Base-by-base conservation (phyloP, 352 stramenopile species). In the Plasmopara viticola region DNA sequence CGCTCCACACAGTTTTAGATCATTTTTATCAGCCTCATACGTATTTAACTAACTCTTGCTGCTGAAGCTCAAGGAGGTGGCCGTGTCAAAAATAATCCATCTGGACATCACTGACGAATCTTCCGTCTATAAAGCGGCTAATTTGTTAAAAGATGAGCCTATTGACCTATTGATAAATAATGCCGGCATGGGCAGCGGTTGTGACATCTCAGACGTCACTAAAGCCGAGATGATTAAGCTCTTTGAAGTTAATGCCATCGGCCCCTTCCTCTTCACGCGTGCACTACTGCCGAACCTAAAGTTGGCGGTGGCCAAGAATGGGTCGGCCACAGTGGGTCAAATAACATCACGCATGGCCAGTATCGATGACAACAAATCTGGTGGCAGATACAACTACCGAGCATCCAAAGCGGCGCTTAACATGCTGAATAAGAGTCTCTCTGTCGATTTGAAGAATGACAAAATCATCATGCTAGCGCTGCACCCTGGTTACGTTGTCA, bases 341-440 rank as follows among this genome's bases (percentile, higher is more conserved):
- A 33, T 89, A 30, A 67, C 66, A 29, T 84, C 72, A 6, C 45
- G 50, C 6, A 53, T 82, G 43, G 79, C 77, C 34, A 81, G 74
- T 40, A 76, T 88, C 35, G 56, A 50, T 3, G 53, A 70, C 41
- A 70, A 70, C 44, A 43, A 28, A 10, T 64, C 62, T 4, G 62
- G 58, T 3, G 3, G 53, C 13, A 46, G 44, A 29, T 87, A 87
- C 53, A 75, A 70, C 47, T 90, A 93, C 69, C 71, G 78, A 41
- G 71, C 82, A 37, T 84, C 72, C 43, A 90, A 90, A 60, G 43
- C 71, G 34, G 83, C 76, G 20, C 63, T 87, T 47, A 94, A 94
- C 60, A 84, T 78, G 60, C 50, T 86, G 37, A 84, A 64, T 50
- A 74, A 60, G 62, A 69, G 58, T 14, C 58, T 88, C 2, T 49